Conservation (phyloP, 2,329 filamentous ascomycete genomes). For the Microcyclosporella mali region DNA sequence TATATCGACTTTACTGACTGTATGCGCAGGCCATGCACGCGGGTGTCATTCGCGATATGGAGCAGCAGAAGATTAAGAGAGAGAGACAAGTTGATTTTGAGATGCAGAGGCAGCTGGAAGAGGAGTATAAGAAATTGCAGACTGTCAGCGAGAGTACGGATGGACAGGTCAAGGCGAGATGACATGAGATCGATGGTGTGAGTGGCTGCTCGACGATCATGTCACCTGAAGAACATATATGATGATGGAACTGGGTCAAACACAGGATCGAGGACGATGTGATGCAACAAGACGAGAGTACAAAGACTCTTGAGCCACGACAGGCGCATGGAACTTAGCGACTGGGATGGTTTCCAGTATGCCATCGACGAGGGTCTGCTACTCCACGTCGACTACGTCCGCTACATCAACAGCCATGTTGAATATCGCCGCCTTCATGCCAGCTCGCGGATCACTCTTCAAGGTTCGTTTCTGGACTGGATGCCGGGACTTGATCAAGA, state of each 20-base stretch:
- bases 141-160: slow-evolving; percentile 56
- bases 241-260: too few relatives aligned
- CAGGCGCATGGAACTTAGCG: too few relatives aligned
- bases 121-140: slow-evolving; percentile 85
- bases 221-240: too few relatives aligned
- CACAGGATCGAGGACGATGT: too few relatives aligned
- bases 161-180: slow-evolving; percentile 17
- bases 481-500: not conserved
- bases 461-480: not conserved
- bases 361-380: not conserved
- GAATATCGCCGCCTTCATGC: not conserved
- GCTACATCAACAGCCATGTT: not conserved
- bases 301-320: too few relatives aligned
- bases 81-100: slow-evolving; percentile 94
- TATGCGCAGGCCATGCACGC: slow-evolving; percentile 77
- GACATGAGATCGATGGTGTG: slow-evolving; percentile 1
- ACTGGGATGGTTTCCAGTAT: not conserved
- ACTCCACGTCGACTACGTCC: not conserved
- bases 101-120: slow-evolving; percentile 76
- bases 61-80: slow-evolving; percentile 81
- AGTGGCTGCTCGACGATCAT: too few relatives aligned
- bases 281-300: too few relatives aligned
- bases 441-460: not conserved
- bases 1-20: slow-evolving; percentile 7
- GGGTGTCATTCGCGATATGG: slow-evolving; percentile 89